Base-by-base conservation (phyloP, 2,329 filamentous ascomycete genomes). In the Trichoderma cornu-damae region DNA sequence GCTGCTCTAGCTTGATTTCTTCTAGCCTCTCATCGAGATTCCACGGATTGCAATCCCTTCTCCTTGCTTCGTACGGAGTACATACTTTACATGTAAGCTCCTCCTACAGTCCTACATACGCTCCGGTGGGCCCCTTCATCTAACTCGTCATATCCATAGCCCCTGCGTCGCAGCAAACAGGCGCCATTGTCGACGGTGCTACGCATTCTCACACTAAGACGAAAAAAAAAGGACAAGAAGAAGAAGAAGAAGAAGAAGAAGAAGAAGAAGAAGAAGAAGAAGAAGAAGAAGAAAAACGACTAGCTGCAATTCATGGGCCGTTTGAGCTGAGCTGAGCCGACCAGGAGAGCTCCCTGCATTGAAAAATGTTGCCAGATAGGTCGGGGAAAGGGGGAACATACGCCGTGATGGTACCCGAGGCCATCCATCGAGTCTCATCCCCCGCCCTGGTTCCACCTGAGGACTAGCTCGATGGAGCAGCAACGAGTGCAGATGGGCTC, bases 381-480 rank as follows among this genome's bases (percentile, higher is more conserved):
- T 9, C 28, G 20, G 12, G 22, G 20, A 16, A n/a, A 32, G 30
- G 43, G 12, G 20, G 3, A 38, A n/a, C 14, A 20, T 22, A 18
- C 35, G n/a, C 28, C 49, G 18, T n/a, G n/a, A 56, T 12, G 30
- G 35, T 26, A n/a, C 48, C 24, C 55, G 47, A 26, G 53, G 44
- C 43, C 34, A 18, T 42, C 24, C 46, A 16, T 42, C 38, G 4
- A 53, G n/a, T 44, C 20, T 43, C 40, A 20, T 35, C 50, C 47
- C 34, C 32, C 22, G 44, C 48, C 26, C 22, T 35, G 38, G 48
- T 43, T 59, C 59, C 61, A 62, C 62, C 30, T 42, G 14, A 37
- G 47, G 18, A 37, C 28, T 43, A 48, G 51, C 53, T 47, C 37
- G 49, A 57, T 59, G 43, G 35, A 43, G 42, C 62, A 59, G 30